Base-by-base conservation (phyloP, 352 stramenopile species). In the Phytophthora niederhauseri region DNA sequence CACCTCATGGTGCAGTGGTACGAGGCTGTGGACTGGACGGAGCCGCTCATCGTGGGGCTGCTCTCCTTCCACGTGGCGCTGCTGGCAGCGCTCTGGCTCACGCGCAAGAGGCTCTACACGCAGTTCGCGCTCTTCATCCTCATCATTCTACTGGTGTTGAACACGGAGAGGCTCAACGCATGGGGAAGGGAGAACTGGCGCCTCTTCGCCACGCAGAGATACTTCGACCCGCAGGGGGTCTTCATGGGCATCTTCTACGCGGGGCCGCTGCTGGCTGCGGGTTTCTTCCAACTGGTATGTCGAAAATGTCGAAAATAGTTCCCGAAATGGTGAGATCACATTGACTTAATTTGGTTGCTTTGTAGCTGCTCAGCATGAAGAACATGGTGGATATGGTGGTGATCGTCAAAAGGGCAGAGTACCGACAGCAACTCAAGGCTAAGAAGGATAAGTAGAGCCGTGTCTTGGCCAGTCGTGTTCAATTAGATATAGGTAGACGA, bases 171-270 rank as follows among this genome's bases (percentile, higher is more conserved):
- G 17, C 57, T 96, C 9, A 96, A 96, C 60, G 72, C 64, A 41
- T 92, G 81, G 82, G 82, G 66, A 22, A 72, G 76, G 15, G 53
- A 52, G 34, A 81, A 93, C 61, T 96, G 89, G 89, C 68, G 59
- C 11, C 48, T 78, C 4, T 62, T 96, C 19, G 84, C 85, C 20
- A 91, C 89, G 49, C 89, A 96, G 57, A 75, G 91, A 46, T 96
- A 96, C 73, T 96, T 96, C 65, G 89, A 95, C 56, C 57, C 78
- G 46, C 76, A 81, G 19, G 89, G 89, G 0, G 80, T 96, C 14
- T 96, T 96, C 69, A 91, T 95, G 66, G 83, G 80, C 26, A 89
- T 94, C 65, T 93, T 96, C 68, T 92, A 91, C 65, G 85, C 84
- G 2, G 87, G 74, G 5, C 89, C 89, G 14, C 64, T 96, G 60